Conservation (phyloP, 805 yeast genomes). For the Hanseniaspora lindneri region DNA sequence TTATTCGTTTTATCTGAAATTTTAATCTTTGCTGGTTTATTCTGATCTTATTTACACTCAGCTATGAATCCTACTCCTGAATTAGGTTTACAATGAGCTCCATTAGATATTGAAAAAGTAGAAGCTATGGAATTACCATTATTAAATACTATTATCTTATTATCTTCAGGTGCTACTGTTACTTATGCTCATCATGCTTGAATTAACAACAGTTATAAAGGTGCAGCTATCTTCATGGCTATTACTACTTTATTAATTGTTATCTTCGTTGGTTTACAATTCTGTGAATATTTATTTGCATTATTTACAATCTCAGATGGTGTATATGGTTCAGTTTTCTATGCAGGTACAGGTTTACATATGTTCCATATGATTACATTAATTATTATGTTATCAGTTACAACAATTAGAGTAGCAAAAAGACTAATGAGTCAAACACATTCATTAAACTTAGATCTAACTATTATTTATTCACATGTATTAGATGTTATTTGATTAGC, state of each 20-base stretch:
- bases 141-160: conserved; percentile 25
- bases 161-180: conserved; percentile 25
- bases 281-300: conserved; percentile 23
- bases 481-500: conserved; percentile 26
- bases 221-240: conserved; percentile 20
- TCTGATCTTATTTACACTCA: conserved; percentile 24
- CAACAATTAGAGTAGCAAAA: conserved; percentile 20
- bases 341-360: conserved; percentile 24
- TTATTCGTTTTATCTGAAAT: conserved; percentile 21
- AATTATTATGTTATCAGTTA: conserved; percentile 20
- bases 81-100: conserved; percentile 24
- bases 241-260: conserved; percentile 22
- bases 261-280: conserved; percentile 24
- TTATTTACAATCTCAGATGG: conserved; percentile 24
- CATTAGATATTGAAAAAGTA: conserved; percentile 21
- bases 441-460: conserved; percentile 23
- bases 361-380: conserved; percentile 22
- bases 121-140: conserved; percentile 25
- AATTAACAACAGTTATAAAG: conserved; percentile 19
- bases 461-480: conserved; percentile 24
- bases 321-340: conserved; percentile 24
- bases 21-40: conserved; percentile 20
- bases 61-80: conserved; percentile 24
- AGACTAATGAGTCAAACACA: conserved; percentile 23
- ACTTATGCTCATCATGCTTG: conserved; percentile 24